A percentile compares a stretch with the other conserved stretches of the same genome.
These are phyloP conservation scores for Sedum album DNA, from an alignment of 164 flowering plant genomes.

Conservation along the genomic window DNA sequence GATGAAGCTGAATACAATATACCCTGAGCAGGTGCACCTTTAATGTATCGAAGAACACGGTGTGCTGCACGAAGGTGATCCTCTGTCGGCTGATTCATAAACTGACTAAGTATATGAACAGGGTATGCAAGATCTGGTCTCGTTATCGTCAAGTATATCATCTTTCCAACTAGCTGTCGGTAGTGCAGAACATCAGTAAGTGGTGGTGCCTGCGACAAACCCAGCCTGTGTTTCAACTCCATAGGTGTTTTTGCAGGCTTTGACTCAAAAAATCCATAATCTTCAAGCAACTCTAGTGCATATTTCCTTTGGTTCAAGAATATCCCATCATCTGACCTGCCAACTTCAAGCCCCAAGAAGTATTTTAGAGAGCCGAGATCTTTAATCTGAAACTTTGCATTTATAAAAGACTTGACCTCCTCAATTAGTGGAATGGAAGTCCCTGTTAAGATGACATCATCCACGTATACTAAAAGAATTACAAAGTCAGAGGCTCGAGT, in stretches of 20 bases:
- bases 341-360: constrained; percentile 4
- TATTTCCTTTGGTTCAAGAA: not conserved
- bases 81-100: not conserved
- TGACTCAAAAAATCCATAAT: not conserved
- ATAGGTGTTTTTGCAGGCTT: not conserved
- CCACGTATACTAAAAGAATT: too few species aligned
- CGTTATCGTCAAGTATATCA: not conserved
- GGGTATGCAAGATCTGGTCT: not conserved
- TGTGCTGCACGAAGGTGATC: not conserved
- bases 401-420: not conserved
- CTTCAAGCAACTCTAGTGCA: not conserved
- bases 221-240: not conserved
- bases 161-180: not conserved
- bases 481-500: not conserved
- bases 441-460: not conserved
- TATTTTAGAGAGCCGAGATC: not conserved
- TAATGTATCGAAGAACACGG: not conserved
- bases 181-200: not conserved
- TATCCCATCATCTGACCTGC: not conserved
- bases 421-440: not conserved
- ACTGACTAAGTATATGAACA: not conserved
- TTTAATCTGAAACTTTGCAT: not conserved
- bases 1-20: not conserved
- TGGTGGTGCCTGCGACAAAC: not conserved
- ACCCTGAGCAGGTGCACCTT: not conserved